These are phyloP conservation scores for Xylaria castorea DNA, from an alignment of 495 filamentous ascomycete species.

Conservation along the genomic window DNA sequence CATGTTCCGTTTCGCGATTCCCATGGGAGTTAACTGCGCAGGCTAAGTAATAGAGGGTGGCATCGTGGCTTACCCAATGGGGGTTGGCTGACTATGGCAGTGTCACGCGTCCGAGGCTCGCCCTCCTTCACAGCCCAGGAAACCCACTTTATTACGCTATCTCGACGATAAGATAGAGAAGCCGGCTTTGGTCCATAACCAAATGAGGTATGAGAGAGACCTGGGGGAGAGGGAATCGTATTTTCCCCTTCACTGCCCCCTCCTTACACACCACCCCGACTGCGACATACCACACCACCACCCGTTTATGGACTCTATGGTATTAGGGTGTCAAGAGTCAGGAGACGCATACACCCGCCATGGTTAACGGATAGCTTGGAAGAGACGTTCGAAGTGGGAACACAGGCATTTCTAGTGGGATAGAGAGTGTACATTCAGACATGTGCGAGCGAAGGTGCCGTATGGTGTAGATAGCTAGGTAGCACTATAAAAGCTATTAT, in stretches of 20 bases:
- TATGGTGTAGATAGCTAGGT: conserved; percentile 25
- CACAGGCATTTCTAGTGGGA: conserved; percentile 6
- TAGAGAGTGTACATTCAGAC: background rate
- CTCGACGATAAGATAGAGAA: conserved; percentile 41
- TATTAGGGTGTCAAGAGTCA: conserved; percentile 39
- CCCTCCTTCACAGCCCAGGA: conserved; percentile 39
- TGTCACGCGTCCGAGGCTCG: conserved; percentile 43
- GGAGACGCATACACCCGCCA: conserved; percentile 36
- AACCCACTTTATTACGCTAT: conserved; percentile 33
- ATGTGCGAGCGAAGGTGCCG: conserved; percentile 3
- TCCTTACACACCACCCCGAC: conserved; percentile 40
- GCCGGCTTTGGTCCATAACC: conserved; percentile 32
- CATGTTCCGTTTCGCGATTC: conserved; percentile 34
- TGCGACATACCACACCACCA: conserved; percentile 28
- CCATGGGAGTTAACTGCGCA: conserved; percentile 36
- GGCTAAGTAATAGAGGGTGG: conserved; percentile 32
- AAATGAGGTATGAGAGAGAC: conserved; percentile 28
- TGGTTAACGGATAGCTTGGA: conserved; percentile 21
- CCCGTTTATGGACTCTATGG: conserved; percentile 29
- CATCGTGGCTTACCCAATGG: conserved; percentile 45
- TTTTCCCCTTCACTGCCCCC: conserved; percentile 29
- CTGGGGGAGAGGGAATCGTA: conserved; percentile 13
- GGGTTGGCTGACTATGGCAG: conserved; percentile 43
- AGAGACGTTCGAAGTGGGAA: conserved; percentile 18
- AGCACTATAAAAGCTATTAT: conserved; percentile 26